Percentiles rank a stretch among this genome's conserved stretches.
These are phyloP conservation scores for Citrus mangshanensis DNA, from an alignment of 345 rosid genomes.

Conservation along the genomic window DNA sequence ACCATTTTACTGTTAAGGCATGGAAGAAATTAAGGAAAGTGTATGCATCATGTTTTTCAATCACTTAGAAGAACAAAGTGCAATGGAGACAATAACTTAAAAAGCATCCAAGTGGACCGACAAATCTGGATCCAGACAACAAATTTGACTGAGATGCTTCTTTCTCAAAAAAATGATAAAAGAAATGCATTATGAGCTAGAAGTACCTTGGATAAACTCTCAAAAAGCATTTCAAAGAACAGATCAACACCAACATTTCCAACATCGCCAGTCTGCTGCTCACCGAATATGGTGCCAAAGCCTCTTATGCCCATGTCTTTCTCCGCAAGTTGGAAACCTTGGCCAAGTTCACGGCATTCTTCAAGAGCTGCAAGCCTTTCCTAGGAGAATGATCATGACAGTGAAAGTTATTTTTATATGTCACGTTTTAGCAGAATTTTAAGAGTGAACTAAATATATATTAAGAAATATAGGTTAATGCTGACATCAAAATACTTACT, in stretches of 20 bases:
- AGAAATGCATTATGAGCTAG: conserved; percentile 8
- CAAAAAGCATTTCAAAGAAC: conserved; percentile 97
- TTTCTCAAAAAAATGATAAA: conserved; percentile 1
- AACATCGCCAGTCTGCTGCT: conserved; percentile 97
- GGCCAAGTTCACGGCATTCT: conserved; percentile 91
- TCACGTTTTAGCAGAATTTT: not conserved
- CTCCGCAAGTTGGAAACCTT: conserved; percentile 97
- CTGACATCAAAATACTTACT: conserved; percentile 38
- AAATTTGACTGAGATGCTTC: not conserved
- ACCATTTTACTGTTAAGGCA: not conserved
- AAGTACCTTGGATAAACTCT: conserved; percentile 86
- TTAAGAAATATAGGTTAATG: not conserved
- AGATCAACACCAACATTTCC: conserved; percentile 95
- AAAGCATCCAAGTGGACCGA: not conserved
- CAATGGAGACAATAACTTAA: not conserved
- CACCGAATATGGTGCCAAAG: conserved; percentile 94
- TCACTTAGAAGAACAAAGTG: conserved; percentile 1
- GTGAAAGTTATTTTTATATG: conserved; percentile 4
- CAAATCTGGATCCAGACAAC: not conserved
- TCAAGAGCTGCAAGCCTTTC: conserved; percentile 93
- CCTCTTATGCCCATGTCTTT: conserved; percentile 98
- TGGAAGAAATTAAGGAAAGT: not conserved
- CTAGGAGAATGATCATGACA: conserved; percentile 41
- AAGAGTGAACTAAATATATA: not conserved
- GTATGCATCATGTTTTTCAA: not conserved